These are phyloP conservation scores for Malus sieversii DNA, from an alignment of 306 rosid species.

Conservation along the genomic window DNA sequence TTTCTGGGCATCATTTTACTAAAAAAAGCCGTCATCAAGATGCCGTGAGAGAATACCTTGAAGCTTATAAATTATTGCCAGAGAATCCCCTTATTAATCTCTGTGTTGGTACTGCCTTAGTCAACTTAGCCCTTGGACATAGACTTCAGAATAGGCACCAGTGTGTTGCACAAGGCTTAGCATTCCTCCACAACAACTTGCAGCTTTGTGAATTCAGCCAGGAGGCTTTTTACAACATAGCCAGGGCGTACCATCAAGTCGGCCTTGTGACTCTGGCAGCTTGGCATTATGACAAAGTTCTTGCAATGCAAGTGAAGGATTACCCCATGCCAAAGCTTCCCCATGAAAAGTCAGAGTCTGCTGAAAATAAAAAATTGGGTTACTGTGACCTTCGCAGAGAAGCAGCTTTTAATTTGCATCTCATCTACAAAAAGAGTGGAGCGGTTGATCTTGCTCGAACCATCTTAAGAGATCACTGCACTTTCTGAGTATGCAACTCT, in stretches of 20 bases:
- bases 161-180: conserved; percentile 77
- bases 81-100: conserved; percentile 76
- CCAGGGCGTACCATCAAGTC: conserved; percentile 77
- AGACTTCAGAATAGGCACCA: conserved; percentile 91
- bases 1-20: conserved; percentile 73
- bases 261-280: conserved; percentile 71
- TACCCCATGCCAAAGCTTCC: conserved; percentile 63
- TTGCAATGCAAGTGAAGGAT: conserved; percentile 55
- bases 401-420: conserved; percentile 81
- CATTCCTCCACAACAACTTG: conserved; percentile 74
- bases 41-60: conserved; percentile 83
- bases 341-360: conserved; percentile 35
- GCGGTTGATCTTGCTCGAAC: conserved; percentile 84
- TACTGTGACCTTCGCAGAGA: conserved; percentile 79
- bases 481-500: conserved; percentile 26
- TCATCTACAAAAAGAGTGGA: conserved; percentile 76
- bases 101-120: conserved; percentile 80
- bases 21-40: conserved; percentile 73
- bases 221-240: conserved; percentile 83
- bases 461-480: conserved; percentile 68
- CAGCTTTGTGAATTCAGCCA: conserved; percentile 64
- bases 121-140: conserved; percentile 75
- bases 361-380: conserved; percentile 38
- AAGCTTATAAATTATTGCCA: conserved; percentile 71
- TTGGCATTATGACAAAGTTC: conserved; percentile 59